Percentiles rank a stretch among this genome's conserved stretches.
phyloP scores from a whole-genome alignment of 1,284 basidiomycete species.

The Naganishia liquefaciens region DNA sequence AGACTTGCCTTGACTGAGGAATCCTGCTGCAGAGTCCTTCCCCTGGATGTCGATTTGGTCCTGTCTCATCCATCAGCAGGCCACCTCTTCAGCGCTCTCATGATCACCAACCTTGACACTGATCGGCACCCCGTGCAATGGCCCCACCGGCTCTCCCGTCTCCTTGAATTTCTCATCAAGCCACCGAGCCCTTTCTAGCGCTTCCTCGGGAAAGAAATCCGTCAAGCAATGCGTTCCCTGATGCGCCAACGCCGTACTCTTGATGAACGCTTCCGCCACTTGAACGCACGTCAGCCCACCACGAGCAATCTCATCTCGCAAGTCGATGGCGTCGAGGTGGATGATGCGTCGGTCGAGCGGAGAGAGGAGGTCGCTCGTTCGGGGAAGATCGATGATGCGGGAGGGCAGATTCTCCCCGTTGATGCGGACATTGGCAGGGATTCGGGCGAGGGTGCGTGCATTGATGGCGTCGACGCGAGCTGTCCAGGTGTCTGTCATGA shows the following conservation, averaged over 20 bases:
- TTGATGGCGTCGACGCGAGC: slow-evolving; percentile 2
- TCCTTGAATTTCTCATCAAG: slow-evolving; percentile 62
- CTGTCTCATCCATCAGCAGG: slow-evolving; percentile 16
- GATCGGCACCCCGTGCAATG: slow-evolving; percentile 65
- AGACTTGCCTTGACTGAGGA: slow-evolving; percentile 25
- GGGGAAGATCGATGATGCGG: slow-evolving; percentile 1
- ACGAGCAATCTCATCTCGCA: slow-evolving; percentile 43
- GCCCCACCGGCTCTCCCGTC: slow-evolving; percentile 60
- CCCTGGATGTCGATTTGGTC: slow-evolving; percentile 53
- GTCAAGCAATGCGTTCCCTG: slow-evolving; percentile 66
- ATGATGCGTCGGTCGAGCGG: slow-evolving; percentile 40
- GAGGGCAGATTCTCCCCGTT: not conserved
- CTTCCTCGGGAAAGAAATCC: slow-evolving; percentile 66
- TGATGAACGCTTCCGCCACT: slow-evolving; percentile 34
- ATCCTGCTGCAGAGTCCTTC: slow-evolving; percentile 38
- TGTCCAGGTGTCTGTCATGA: slow-evolving; percentile 8
- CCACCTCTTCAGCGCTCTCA: not conserved
- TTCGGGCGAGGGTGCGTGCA: slow-evolving; percentile 10
- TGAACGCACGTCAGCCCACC: slow-evolving; percentile 40
- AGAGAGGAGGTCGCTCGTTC: slow-evolving; percentile 33
- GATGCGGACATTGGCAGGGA: slow-evolving; percentile 19
- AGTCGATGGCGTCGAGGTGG: slow-evolving; percentile 43
- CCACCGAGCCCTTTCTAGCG: slow-evolving; percentile 61
- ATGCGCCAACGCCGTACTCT: slow-evolving; percentile 39
- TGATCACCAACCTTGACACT: slow-evolving; percentile 57